These are phyloP conservation scores for Entomophthora muscae DNA, from an alignment of 371 early-diverging fungal genomes.

Conservation along the genomic window DNA sequence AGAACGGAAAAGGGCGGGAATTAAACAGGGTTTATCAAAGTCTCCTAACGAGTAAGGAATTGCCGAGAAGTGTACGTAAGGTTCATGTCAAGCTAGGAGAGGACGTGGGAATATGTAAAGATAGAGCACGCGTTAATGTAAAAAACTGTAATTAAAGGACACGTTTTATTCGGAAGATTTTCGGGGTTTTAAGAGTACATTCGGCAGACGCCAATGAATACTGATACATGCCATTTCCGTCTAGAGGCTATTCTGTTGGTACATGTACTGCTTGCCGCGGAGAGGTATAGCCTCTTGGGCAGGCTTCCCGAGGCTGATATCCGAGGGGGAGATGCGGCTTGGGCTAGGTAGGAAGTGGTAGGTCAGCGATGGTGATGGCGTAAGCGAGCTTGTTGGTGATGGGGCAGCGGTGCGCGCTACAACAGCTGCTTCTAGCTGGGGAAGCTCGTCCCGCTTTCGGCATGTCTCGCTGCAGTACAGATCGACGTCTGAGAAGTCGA, in stretches of 20 bases:
- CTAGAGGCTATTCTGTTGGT: neutral
- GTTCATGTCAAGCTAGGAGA: no score
- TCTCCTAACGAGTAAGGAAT: no score
- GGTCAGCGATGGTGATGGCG: neutral
- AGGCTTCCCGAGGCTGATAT: neutral
- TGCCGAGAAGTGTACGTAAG: no score
- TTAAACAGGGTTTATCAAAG: no score
- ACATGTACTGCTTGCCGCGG: neutral
- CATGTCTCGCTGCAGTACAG: slow-evolving; percentile 22
- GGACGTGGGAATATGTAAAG: no score
- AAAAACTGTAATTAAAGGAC: no score
- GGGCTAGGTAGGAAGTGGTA: neutral
- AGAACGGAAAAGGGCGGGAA: no score
- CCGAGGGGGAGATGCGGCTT: neutral
- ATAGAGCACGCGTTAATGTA: no score
- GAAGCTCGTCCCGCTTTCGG: neutral
- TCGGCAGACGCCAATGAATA: neutral
- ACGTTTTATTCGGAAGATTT: neutral
- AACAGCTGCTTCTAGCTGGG: neutral
- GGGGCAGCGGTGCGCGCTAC: neutral
- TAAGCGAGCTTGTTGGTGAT: neutral
- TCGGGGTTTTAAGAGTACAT: neutral
- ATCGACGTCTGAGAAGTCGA: slow-evolving; percentile 17
- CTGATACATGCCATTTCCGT: neutral
- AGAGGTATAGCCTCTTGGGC: neutral